A percentile compares a stretch with the other conserved stretches of the same genome.
These are phyloP conservation scores for Fusarium bulbicola DNA, from an alignment of 2,329 filamentous ascomycete genomes.

Conservation along the genomic window DNA sequence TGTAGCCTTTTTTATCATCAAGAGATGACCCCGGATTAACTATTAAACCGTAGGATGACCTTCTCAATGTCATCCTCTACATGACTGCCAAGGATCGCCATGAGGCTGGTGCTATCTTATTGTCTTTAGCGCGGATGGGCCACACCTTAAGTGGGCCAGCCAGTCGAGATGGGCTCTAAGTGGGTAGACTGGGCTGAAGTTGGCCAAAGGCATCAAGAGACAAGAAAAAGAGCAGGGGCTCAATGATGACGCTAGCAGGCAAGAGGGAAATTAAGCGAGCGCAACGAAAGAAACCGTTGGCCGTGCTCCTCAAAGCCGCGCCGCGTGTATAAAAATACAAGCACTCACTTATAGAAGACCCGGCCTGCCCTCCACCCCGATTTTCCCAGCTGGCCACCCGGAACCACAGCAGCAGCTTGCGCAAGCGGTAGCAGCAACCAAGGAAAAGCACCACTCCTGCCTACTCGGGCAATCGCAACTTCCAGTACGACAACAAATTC, in stretches of 20 bases:
- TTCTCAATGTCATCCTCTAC: background rate
- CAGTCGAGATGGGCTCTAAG: conserved; percentile 24
- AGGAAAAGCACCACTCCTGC: conserved; percentile 32
- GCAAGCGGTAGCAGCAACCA: conserved; percentile 37
- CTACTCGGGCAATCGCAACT: conserved; percentile 28
- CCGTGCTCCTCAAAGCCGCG: conserved; percentile 41
- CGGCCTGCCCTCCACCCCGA: conserved; percentile 55
- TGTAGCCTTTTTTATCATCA: background rate
- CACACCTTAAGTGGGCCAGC: conserved; percentile 25
- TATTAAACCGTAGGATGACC: conserved; percentile 1
- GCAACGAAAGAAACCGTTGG: conserved; percentile 48
- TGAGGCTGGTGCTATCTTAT: conserved; percentile 34
- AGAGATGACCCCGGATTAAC: background rate
- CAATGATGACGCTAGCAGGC: conserved; percentile 45
- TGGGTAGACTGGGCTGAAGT: conserved; percentile 27
- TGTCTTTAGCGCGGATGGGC: conserved; percentile 17
- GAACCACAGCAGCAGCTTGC: conserved; percentile 38
- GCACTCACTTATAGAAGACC: conserved; percentile 56
- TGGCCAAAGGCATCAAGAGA: conserved; percentile 30
- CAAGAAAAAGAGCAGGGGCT: conserved; percentile 34
- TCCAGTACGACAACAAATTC: conserved; percentile 15
- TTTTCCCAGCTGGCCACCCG: conserved; percentile 47
- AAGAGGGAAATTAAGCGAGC: conserved; percentile 52
- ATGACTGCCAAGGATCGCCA: conserved; percentile 25
- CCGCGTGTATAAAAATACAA: conserved; percentile 58